phyloP scores from a whole-genome alignment of 140 eudicot species.

The Senecio squalidus region DNA sequence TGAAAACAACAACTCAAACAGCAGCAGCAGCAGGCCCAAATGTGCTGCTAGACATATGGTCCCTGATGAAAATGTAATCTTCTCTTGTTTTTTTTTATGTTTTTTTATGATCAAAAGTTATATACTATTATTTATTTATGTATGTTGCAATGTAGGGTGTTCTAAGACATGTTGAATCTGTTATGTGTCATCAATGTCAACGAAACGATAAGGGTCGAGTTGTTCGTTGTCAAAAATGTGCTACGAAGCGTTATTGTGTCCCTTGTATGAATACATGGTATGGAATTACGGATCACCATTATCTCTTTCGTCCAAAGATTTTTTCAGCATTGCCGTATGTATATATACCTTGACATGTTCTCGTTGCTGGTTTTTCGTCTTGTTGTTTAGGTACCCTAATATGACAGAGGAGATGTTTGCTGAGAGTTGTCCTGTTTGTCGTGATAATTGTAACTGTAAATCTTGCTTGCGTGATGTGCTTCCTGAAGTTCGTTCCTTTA shows the following conservation, averaged over 20 bases:
- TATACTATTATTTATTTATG: no score
- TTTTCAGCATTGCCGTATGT: no score
- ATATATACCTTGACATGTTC: no score
- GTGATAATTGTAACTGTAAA: conserved; percentile 73
- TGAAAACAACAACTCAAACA: no score
- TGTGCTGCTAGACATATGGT: background rate
- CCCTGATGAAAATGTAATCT: conserved; percentile 8
- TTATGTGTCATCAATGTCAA: conserved; percentile 51
- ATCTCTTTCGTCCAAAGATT: no score
- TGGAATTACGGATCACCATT: no score
- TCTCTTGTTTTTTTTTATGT: no score
- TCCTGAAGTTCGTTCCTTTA: conserved; percentile 24
- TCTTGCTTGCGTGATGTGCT: conserved; percentile 54
- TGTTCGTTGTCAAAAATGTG: conserved; percentile 32
- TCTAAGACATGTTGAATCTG: conserved; percentile 1
- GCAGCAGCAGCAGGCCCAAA: no score
- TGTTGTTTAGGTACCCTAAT: conserved; percentile 59
- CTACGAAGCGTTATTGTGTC: conserved; percentile 34
- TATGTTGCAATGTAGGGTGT: no score
- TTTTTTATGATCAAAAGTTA: background rate
- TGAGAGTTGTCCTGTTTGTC: conserved; percentile 74
- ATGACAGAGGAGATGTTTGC: conserved; percentile 51
- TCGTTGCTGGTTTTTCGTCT: no score
- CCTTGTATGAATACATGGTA: conserved; percentile 39
- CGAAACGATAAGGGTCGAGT: conserved; percentile 43